phyloP scores from a whole-genome alignment of 2,329 filamentous ascomycete species.

The Fusarium tanahbumbuense region DNA sequence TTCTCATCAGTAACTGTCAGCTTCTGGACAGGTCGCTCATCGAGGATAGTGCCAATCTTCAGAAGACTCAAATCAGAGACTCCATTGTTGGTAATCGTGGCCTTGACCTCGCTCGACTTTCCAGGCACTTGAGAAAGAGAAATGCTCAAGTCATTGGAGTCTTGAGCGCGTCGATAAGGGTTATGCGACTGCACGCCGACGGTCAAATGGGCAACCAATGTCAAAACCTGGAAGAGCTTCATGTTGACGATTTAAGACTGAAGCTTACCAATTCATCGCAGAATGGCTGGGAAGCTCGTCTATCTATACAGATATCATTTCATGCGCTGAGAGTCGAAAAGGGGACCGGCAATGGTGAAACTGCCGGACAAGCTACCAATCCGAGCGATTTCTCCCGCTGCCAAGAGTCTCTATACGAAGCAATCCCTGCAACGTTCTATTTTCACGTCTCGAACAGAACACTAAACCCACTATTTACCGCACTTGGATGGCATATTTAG shows the following conservation, averaged over 20 bases:
- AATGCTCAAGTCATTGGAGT: not conserved
- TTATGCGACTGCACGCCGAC: slow-evolving; percentile 9
- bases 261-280: fast-evolving
- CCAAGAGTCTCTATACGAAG: not conserved
- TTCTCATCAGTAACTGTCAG: slow-evolving; percentile 6
- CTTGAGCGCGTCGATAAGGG: not conserved
- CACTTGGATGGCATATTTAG: fast-evolving
- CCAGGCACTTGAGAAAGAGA: not conserved
- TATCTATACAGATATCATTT: not conserved
- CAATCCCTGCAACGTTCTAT: not conserved
- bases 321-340: not conserved
- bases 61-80: slow-evolving; percentile 9
- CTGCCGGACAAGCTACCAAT: not conserved
- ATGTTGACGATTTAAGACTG: not conserved
- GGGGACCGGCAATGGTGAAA: not conserved
- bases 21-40: slow-evolving; percentile 30
- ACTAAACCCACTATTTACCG: not conserved
- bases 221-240: not conserved
- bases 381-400: not conserved
- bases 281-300: fast-evolving
- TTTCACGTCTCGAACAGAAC: not conserved
- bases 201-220: not conserved
- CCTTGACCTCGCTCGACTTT: slow-evolving; percentile 10
- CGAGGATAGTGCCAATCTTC: slow-evolving; percentile 30
- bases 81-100: slow-evolving; percentile 15